These are phyloP conservation scores for Teunomyces cretensis DNA, from an alignment of 805 yeast species.

Conservation along the genomic window DNA sequence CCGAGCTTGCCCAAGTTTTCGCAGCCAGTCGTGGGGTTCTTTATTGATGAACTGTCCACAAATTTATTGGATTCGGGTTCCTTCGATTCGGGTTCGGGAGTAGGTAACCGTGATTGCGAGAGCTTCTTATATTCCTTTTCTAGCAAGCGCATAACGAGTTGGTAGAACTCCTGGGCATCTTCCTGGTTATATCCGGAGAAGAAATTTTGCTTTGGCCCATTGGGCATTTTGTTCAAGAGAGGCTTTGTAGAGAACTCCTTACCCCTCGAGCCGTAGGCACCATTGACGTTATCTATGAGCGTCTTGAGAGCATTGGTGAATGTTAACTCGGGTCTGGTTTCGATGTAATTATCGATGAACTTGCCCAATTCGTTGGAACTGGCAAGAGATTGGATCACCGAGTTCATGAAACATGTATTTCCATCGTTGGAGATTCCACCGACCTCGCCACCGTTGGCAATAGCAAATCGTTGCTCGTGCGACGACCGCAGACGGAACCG, in stretches of 20 bases:
- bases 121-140: constrained; percentile 54
- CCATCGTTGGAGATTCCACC: constrained; percentile 92
- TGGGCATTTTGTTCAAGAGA: constrained; percentile 65
- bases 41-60: constrained; percentile 21
- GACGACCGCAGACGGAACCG: constrained; percentile 11
- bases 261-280: constrained; percentile 47
- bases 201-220: constrained; percentile 75
- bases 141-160: constrained; percentile 64
- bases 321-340: constrained; percentile 25
- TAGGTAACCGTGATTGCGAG: not conserved
- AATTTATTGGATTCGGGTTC: constrained; percentile 12
- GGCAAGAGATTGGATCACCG: constrained; percentile 81
- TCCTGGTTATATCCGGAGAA: constrained; percentile 88
- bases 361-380: constrained; percentile 61
- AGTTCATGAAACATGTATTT: constrained; percentile 92
- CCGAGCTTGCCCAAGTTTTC: constrained; percentile 59
- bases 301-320: constrained; percentile 57
- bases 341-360: constrained; percentile 42
- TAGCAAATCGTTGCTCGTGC: constrained; percentile 39
- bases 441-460: constrained; percentile 64
- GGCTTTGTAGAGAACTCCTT: constrained; percentile 63
- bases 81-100: not conserved
- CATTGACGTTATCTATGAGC: constrained; percentile 59
- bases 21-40: constrained; percentile 35
- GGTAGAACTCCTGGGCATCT: constrained; percentile 96